Conservation (phyloP, 805 yeast genomes). For the Wickerhamomyces chaumierensis region DNA sequence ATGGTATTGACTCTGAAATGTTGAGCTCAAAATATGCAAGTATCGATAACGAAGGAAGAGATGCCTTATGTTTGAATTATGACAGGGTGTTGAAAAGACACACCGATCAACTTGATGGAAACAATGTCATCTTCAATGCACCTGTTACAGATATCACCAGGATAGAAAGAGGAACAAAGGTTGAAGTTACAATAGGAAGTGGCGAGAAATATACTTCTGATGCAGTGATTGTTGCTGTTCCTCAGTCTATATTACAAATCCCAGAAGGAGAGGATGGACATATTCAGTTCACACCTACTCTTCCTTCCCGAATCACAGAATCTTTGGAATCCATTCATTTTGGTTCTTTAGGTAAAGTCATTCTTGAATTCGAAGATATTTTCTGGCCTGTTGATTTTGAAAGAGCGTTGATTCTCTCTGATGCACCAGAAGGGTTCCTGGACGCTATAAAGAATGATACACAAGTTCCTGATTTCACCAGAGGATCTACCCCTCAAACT, state of each 20-base stretch:
- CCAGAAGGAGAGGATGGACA: constrained; percentile 27
- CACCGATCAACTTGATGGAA: constrained; percentile 25
- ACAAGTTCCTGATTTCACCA: constrained; percentile 1
- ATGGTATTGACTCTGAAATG: constrained; percentile 57
- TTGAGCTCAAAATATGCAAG: constrained; percentile 60
- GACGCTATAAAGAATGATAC: constrained; percentile 6
- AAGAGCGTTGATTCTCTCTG: constrained; percentile 34
- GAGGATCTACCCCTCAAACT: constrained; percentile 24
- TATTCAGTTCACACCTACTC: constrained; percentile 42
- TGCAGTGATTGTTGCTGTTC: constrained; percentile 62
- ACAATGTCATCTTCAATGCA: constrained; percentile 27
- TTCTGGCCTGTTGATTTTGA: constrained; percentile 54
- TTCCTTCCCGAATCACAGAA: constrained; percentile 33
- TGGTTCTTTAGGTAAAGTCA: constrained; percentile 65
- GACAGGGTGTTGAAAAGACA: constrained; percentile 38
- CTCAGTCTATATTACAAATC: constrained; percentile 56
- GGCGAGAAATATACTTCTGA: constrained; percentile 31
- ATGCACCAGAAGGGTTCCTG: constrained; percentile 18
- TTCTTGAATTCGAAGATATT: constrained; percentile 50
- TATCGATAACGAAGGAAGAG: constrained; percentile 69
- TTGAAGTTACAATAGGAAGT: constrained; percentile 15
- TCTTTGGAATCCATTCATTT: constrained; percentile 40
- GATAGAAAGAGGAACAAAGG: constrained; percentile 13
- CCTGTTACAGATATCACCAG: constrained; percentile 32
- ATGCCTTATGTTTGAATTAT: constrained; percentile 55